Conservation (phyloP, 148 eudicot genomes). For the Rhododendron molle region DNA sequence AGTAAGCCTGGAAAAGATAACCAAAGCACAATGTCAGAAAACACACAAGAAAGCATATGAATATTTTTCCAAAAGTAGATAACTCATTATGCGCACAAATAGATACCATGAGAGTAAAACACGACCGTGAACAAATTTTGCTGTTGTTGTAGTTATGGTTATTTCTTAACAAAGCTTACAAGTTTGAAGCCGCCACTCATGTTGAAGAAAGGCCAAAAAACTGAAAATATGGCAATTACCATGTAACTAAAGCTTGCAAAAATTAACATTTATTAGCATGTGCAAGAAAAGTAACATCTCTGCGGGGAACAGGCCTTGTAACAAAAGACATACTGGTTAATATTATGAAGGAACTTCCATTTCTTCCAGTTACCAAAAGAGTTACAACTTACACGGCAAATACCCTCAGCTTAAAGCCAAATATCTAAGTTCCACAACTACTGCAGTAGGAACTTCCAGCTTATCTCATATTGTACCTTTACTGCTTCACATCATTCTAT, state of each 20-base stretch:
- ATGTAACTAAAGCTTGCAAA: not conserved
- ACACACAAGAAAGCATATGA: not conserved
- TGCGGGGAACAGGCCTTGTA: not conserved
- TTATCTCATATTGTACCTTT: not conserved
- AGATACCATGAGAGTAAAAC: not conserved
- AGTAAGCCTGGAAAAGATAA: slow-evolving; percentile 63
- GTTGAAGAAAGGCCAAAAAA: not conserved
- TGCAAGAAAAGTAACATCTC: not conserved
- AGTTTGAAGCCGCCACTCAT: not conserved
- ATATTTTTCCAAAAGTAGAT: not conserved
- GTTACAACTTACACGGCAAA: not conserved
- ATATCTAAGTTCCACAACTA: not conserved
- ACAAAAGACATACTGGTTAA: not conserved
- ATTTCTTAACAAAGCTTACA: not conserved
- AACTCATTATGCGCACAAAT: not conserved
- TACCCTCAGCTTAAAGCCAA: not conserved
- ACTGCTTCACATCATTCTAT: not conserved
- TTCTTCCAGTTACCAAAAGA: not conserved
- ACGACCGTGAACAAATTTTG: not conserved
- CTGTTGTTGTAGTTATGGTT: not conserved
- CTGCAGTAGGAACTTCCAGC: not conserved
- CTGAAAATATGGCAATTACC: not conserved
- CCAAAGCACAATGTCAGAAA: not conserved
- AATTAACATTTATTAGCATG: not conserved
- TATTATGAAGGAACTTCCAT: not conserved